phyloP scores from a whole-genome alignment of 176 grass and related monocot species.

The Olyra latifolia region DNA sequence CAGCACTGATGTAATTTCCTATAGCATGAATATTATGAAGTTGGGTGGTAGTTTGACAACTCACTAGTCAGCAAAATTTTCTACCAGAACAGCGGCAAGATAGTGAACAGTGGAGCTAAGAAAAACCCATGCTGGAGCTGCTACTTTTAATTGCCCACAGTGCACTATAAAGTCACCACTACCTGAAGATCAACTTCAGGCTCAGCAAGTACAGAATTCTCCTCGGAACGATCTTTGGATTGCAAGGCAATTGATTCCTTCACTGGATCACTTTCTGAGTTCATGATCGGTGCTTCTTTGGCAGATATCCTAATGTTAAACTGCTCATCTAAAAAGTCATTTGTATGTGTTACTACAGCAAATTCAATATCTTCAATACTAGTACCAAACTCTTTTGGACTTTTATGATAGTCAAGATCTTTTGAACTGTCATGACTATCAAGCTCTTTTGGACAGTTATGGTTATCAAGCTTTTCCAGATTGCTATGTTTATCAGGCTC shows the following conservation, averaged over 20 bases:
- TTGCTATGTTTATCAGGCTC: not conserved
- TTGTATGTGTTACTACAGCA: slow-evolving; percentile 29
- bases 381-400: not conserved
- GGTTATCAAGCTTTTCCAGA: not conserved
- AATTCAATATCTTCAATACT: slow-evolving; percentile 6
- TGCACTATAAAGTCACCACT: slow-evolving; percentile 41
- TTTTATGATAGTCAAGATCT: not conserved
- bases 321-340: slow-evolving; percentile 36
- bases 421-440: not conserved
- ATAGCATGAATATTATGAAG: slow-evolving; percentile 22
- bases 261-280: slow-evolving; percentile 33
- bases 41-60: slow-evolving; percentile 19
- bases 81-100: slow-evolving; percentile 25
- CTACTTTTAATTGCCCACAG: not conserved
- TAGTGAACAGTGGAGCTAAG: not conserved
- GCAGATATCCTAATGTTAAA: slow-evolving; percentile 39
- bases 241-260: slow-evolving; percentile 43
- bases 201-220: slow-evolving; percentile 38
- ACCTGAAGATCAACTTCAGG: slow-evolving; percentile 48
- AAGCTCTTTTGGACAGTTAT: slow-evolving; percentile 3
- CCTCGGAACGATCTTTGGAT: slow-evolving; percentile 29
- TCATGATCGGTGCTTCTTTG: slow-evolving; percentile 28
- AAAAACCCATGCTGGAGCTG: slow-evolving; percentile 7
- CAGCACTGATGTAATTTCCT: slow-evolving; percentile 25
- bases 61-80: slow-evolving; percentile 23